phyloP scores from a whole-genome alignment of 129 eudicot genomes.

The Arctium lappa region DNA sequence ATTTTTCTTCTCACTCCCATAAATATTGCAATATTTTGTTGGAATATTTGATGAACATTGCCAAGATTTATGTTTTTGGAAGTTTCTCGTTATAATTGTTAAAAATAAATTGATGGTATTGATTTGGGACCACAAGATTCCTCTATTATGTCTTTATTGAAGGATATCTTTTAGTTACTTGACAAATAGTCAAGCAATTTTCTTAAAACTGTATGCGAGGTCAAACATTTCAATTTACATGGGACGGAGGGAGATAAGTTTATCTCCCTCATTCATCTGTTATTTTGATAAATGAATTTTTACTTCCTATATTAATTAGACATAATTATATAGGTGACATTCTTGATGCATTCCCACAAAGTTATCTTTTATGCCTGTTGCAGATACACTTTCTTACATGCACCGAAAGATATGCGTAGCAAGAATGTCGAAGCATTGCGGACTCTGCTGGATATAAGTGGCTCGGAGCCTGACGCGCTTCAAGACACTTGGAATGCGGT shows the following conservation, averaged over 20 bases:
- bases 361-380: conserved; percentile 16
- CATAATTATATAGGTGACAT: neutral
- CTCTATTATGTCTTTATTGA: neutral
- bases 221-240: neutral
- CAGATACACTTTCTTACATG: conserved; percentile 90
- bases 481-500: conserved; percentile 96
- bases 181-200: neutral
- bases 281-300: neutral
- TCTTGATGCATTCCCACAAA: conserved; percentile 10
- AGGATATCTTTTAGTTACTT: neutral
- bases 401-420: conserved; percentile 89
- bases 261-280: neutral
- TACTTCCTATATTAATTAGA: neutral
- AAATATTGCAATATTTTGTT: neutral
- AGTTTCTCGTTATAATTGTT: neutral
- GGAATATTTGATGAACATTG: neutral
- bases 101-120: neutral
- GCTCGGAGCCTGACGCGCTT: conserved; percentile 74
- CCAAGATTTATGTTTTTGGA: neutral
- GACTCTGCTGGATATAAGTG: conserved; percentile 71
- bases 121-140: conserved; percentile 1
- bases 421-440: conserved; percentile 96
- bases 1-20: neutral
- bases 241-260: conserved; percentile 4
- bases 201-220: neutral